phyloP scores from a whole-genome alignment of 345 rosid genomes.

The Limnanthes douglasii region DNA sequence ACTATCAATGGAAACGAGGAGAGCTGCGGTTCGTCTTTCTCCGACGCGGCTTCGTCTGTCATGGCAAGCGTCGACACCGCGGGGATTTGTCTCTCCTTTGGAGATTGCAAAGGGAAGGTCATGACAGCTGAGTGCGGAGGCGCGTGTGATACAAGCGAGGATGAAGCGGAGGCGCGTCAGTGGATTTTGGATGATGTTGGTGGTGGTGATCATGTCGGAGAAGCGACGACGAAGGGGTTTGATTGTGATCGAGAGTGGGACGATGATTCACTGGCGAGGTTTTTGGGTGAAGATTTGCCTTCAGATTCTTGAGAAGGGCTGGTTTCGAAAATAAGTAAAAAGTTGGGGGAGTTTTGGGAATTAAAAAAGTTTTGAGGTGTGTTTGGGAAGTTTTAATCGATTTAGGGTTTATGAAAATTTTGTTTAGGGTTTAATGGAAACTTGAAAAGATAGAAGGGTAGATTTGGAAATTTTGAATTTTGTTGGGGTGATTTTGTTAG shows the following conservation, averaged over 20 bases:
- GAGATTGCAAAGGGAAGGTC: neutral
- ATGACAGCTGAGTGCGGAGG: slow-evolving; percentile 5
- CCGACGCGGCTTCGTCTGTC: slow-evolving; percentile 47
- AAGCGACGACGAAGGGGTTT: neutral
- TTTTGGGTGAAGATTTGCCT: slow-evolving; percentile 26
- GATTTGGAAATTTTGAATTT: too few species aligned
- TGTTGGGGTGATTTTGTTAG: too few species aligned
- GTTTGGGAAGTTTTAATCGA: neutral
- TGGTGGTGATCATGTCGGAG: neutral
- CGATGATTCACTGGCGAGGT: slow-evolving; percentile 28
- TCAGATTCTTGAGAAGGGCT: slow-evolving; percentile 13
- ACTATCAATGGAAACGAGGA: slow-evolving; percentile 87
- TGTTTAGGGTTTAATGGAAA: too few species aligned
- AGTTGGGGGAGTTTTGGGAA: slow-evolving; percentile 7
- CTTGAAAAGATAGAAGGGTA: too few species aligned
- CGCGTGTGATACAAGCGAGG: slow-evolving; percentile 18
- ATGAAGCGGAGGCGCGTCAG: slow-evolving; percentile 9
- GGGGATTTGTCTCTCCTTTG: slow-evolving; percentile 11
- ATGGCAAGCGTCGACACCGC: slow-evolving; percentile 68
- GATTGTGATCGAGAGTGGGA: slow-evolving; percentile 13
- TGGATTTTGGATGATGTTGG: neutral
- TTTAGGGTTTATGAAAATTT: too few species aligned
- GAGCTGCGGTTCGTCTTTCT: slow-evolving; percentile 75
- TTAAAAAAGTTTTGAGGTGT: neutral
- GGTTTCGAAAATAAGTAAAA: neutral